Evolutionary conservation across 139 green algal species (phyloP), one percentile per base, ranked within the genome.

Genomic region (Pycnococcus provasolii): DNA sequence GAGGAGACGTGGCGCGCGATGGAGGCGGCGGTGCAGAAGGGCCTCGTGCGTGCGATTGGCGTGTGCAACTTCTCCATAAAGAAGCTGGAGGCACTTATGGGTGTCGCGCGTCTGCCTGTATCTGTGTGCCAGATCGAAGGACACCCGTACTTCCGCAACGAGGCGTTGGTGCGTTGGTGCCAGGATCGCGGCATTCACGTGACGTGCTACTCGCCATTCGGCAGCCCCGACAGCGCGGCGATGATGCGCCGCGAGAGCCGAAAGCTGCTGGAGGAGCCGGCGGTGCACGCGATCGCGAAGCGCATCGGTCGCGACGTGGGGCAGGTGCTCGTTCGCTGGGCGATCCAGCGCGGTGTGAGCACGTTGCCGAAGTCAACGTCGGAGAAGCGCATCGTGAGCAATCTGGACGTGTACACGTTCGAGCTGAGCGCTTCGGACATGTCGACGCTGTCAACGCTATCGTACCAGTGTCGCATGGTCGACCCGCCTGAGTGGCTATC

Each of bases 281-380:
- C 54, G 1, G 76, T 96, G 3, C 47, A 78, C 53, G 60, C 66
- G 2, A 64, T 92, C 2, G 85, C 88, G 0, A 42, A 57, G 11
- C 76, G 79, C 60, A 64, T 79, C 1, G 75, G 48, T n/a, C n/a
- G 39, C 11, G 50, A 68, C 41, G 48, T 68, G 3, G 62, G 62
- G 1, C 85, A 96, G 83, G 76, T 96, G 7, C 65, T 95, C 9
- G 80, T 97, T 44, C 83, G 87, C 1, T 97, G 91, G 91, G 86
- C 72, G 37, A 9, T 96, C n/a, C 84, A 96, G 13, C 62, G 45
- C 45, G 58, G 13, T 8, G 87, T 88, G 55, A 92, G 82, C 37
- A 82, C 94, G 53, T 86, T 97, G 71, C 86, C 91, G 45, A 97
- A 97, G 79, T 84, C 62, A 7, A 84, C 81, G 39, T 86, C 87